These are phyloP conservation scores for Rhodamnia rubescens DNA, from an alignment of 345 rosid species.

Conservation along the genomic window DNA sequence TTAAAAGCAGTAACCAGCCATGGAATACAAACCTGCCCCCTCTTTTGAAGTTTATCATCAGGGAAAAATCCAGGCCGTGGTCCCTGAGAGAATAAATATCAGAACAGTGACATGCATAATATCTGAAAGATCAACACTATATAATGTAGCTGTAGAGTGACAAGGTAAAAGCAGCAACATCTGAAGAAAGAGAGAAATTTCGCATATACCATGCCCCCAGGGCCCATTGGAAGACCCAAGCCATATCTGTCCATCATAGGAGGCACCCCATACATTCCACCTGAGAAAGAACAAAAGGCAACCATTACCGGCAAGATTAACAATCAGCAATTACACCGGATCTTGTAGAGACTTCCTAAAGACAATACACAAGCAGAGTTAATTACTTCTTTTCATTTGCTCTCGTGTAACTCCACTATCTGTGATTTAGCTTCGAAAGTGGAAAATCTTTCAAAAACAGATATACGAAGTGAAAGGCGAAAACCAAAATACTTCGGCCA, in stretches of 20 bases:
- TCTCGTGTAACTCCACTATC: not conserved
- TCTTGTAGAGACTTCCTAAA: not conserved
- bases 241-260: conserved; percentile 90
- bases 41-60: conserved; percentile 68
- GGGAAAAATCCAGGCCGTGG: conserved; percentile 76
- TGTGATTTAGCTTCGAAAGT: not conserved
- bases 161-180: not conserved
- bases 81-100: conserved; percentile 33
- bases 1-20: not conserved
- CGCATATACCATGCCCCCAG: conserved; percentile 64
- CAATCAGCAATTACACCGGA: not conserved
- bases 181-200: not conserved
- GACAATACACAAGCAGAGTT: not conserved
- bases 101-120: not conserved
- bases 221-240: conserved; percentile 77
- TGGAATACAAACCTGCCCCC: conserved; percentile 22
- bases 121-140: not conserved
- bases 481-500: not conserved
- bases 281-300: not conserved
- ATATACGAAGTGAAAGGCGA: not conserved
- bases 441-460: not conserved
- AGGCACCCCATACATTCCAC: conserved; percentile 76
- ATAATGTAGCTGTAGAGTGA: not conserved
- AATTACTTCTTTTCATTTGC: not conserved
- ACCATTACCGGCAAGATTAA: not conserved